These are phyloP conservation scores for Hymenoscyphus repandus DNA, from an alignment of 2,329 filamentous ascomycete genomes.

Conservation along the genomic window DNA sequence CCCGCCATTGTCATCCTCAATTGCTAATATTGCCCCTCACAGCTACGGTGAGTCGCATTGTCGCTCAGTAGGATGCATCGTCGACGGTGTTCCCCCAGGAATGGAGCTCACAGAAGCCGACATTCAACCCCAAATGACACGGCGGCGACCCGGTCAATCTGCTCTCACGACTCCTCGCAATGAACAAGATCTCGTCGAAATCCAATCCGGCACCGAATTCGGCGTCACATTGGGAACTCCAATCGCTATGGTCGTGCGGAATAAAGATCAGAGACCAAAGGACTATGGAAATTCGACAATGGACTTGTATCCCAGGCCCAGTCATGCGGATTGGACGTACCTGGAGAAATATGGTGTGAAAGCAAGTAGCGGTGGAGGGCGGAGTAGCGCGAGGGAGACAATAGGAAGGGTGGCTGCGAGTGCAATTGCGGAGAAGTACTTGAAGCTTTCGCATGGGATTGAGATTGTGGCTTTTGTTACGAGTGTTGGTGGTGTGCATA, in stretches of 20 bases:
- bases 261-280: constrained; percentile 87
- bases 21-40: constrained; percentile 6
- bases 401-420: constrained; percentile 90
- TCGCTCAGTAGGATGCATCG: constrained; percentile 87
- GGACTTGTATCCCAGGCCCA: constrained; percentile 84
- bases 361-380: constrained; percentile 82
- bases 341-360: constrained; percentile 95
- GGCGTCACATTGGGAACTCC: constrained; percentile 87
- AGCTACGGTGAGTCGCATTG: constrained; percentile 82
- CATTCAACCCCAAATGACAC: constrained; percentile 92
- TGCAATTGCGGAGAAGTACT: constrained; percentile 89
- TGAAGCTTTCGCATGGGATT: constrained; percentile 72
- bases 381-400: constrained; percentile 89
- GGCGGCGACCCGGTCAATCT: constrained; percentile 82
- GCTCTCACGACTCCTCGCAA: constrained; percentile 87
- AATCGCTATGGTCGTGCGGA: constrained; percentile 80
- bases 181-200: constrained; percentile 86
- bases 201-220: constrained; percentile 88
- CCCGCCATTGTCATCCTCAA: background rate
- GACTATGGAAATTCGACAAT: constrained; percentile 90
- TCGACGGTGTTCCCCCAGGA: constrained; percentile 86
- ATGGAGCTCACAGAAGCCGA: constrained; percentile 79
- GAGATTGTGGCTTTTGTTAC: constrained; percentile 90
- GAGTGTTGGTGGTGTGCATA: constrained; percentile 73
- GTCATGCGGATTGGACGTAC: constrained; percentile 96